Percentiles rank a stretch among this genome's conserved stretches.
These are phyloP conservation scores for Brassica balearica DNA, from an alignment of 441 rosid species.

Conservation along the genomic window DNA sequence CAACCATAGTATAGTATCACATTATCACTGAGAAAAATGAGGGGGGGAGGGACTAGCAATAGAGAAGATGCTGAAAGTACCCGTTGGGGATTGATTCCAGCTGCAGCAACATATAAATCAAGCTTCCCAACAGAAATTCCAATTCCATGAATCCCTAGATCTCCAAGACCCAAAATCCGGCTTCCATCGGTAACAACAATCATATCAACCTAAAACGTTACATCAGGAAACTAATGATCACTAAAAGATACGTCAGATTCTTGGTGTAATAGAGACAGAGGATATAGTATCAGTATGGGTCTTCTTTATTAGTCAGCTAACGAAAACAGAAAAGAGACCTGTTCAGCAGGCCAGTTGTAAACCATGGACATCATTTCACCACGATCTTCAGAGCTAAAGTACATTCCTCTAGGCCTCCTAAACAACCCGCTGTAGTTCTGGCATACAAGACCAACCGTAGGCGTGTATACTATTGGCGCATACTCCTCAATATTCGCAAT, in stretches of 20 bases:
- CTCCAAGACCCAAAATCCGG: constrained; percentile 99
- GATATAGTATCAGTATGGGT: too few species aligned
- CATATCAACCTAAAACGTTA: constrained; percentile 87
- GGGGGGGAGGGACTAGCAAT: constrained; percentile 9
- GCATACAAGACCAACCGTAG: constrained; percentile 98
- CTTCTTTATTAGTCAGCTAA: too few species aligned
- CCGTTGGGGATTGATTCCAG: constrained; percentile 99
- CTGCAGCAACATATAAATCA: constrained; percentile 98
- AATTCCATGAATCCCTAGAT: constrained; percentile 98
- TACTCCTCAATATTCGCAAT: constrained; percentile 93
- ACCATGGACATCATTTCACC: constrained; percentile 99
- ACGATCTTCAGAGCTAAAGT: constrained; percentile 92
- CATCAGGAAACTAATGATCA: too few species aligned
- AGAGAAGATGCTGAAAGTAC: constrained; percentile 45
- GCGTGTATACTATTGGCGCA: constrained; percentile 99
- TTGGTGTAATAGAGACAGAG: too few species aligned
- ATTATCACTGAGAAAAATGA: not conserved
- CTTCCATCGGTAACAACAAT: constrained; percentile 99
- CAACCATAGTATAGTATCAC: constrained; percentile 19
- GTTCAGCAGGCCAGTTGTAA: constrained; percentile 99
- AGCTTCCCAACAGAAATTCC: constrained; percentile 97
- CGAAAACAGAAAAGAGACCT: constrained; percentile 52
- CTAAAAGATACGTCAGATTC: too few species aligned
- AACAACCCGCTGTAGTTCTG: constrained; percentile 97
- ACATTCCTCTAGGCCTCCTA: constrained; percentile 99